Base-by-base conservation (phyloP, 805 yeast species). In the Saccharomycopsis sp. region DNA sequence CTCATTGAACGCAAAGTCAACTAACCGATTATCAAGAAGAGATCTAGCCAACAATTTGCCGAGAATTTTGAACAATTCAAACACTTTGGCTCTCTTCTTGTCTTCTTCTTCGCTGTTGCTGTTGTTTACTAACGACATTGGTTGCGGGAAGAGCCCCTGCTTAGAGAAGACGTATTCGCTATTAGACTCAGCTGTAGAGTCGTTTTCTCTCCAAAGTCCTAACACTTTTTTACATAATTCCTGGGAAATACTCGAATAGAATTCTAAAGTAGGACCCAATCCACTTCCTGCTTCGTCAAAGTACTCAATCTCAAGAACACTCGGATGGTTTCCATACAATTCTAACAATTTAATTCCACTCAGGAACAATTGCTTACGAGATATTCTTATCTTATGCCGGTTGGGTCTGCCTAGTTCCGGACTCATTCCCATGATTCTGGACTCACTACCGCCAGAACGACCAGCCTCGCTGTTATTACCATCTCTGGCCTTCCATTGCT, bases 221-320 rank as follows among this genome's bases (percentile, higher is more conserved):
- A 85, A 71, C 25, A 76, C 76, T 55, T 76, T 78, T 63, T 74
- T 77, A 1, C 86, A 74, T 68, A 93, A 90, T 62, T 85, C 91
- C 58, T 77, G 82, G 0, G 97, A 90, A 1, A 89, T 90, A 15
- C 78, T 75, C 0, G 97, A 84, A 67, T 90, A 93, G 67, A 94
- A 93, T 70, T 93, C 99, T 63, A 92, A 75, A 0, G 99, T 93
- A 2, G 99, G 99, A 0, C 99, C 99, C 52, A 91, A 73, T 0
- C 99, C 99, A 0, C 97, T 86, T n/a, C 98, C 99, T 3, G 80
- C 97, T 69, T 93, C 99, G 63, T 86, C 91, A 62, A 79, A 83
- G 66, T 87, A 93, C 68, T 92, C 97, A 58, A 94, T 84, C 65
- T 93, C 98, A 22, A 93, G 72, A 2, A 88, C 75, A 29, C 90